A percentile compares a stretch with the other conserved stretches of the same genome.
phyloP scores from a whole-genome alignment of 345 rosid species.

The Rhodamnia rubescens region DNA sequence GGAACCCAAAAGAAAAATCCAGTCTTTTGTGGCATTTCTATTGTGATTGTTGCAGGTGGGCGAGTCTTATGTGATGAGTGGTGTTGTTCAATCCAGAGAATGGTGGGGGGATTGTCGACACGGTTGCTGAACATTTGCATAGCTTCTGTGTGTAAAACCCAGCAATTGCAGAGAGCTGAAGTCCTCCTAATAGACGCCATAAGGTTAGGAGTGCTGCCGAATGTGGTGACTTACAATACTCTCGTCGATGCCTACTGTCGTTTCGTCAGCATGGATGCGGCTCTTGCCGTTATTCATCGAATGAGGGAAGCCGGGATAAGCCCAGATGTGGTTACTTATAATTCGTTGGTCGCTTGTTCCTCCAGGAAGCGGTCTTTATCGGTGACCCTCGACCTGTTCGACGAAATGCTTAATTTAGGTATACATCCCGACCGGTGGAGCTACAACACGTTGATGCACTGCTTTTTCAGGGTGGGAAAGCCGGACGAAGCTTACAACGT shows the following conservation, averaged over 20 bases:
- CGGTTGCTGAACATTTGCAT: constrained; percentile 53
- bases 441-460: constrained; percentile 73
- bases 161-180: constrained; percentile 53
- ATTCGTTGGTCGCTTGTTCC: constrained; percentile 67
- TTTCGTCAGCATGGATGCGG: constrained; percentile 45
- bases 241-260: constrained; percentile 55
- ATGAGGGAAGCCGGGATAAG: constrained; percentile 60
- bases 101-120: constrained; percentile 39
- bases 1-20: neutral
- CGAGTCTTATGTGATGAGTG: neutral
- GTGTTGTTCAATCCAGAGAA: constrained; percentile 1
- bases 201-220: constrained; percentile 64
- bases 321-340: constrained; percentile 55
- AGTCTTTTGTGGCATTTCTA: neutral
- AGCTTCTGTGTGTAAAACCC: constrained; percentile 45
- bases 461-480: constrained; percentile 53
- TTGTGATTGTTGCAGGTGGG: neutral
- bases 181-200: constrained; percentile 43
- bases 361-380: constrained; percentile 23
- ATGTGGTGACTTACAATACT: constrained; percentile 77
- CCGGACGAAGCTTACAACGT: constrained; percentile 55
- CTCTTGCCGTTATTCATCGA: constrained; percentile 39
- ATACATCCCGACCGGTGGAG: constrained; percentile 72
- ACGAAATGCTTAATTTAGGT: constrained; percentile 62
- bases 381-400: constrained; percentile 48